Conservation (phyloP, 495 filamentous ascomycete species). For the Hypoxylon fragiforme region DNA sequence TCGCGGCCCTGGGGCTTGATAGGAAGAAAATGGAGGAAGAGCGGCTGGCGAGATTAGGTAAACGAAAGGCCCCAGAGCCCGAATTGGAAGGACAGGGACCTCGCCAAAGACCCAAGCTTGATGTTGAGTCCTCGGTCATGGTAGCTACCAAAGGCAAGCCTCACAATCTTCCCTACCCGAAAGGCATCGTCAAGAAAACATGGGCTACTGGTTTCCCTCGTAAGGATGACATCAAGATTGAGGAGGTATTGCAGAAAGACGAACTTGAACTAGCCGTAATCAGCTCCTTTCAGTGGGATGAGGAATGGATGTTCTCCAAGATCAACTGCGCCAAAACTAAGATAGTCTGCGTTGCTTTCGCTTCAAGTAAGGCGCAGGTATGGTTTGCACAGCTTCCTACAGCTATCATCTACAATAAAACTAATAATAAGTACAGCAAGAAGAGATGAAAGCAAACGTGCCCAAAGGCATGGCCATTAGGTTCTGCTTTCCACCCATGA, state of each 20-base stretch:
- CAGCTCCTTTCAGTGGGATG: constrained; percentile 86
- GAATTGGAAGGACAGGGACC: constrained; percentile 14
- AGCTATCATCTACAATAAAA: neutral
- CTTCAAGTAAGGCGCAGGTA: constrained; percentile 53
- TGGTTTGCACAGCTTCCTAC: constrained; percentile 5
- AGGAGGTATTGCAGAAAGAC: constrained; percentile 79
- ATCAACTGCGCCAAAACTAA: constrained; percentile 46
- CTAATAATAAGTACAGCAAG: constrained; percentile 45
- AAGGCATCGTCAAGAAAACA: constrained; percentile 81
- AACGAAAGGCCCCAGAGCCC: constrained; percentile 56
- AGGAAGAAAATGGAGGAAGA: constrained; percentile 87
- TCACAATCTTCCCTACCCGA: constrained; percentile 59
- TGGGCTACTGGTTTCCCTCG: constrained; percentile 63
- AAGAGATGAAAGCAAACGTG: constrained; percentile 53
- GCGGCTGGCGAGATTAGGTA: constrained; percentile 67
- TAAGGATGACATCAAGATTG: constrained; percentile 79
- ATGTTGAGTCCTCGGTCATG: neutral
- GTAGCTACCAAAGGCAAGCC: constrained; percentile 3
- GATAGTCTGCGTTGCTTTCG: constrained; percentile 48
- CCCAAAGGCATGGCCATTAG: constrained; percentile 48
- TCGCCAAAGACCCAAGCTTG: constrained; percentile 35
- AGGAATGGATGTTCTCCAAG: constrained; percentile 51
- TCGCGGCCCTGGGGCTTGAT: constrained; percentile 59
- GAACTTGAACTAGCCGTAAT: constrained; percentile 76
- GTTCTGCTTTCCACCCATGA: constrained; percentile 79